Base-by-base conservation (phyloP, 2,329 filamentous ascomycete species). In the Akanthomyces dipterigenus region DNA sequence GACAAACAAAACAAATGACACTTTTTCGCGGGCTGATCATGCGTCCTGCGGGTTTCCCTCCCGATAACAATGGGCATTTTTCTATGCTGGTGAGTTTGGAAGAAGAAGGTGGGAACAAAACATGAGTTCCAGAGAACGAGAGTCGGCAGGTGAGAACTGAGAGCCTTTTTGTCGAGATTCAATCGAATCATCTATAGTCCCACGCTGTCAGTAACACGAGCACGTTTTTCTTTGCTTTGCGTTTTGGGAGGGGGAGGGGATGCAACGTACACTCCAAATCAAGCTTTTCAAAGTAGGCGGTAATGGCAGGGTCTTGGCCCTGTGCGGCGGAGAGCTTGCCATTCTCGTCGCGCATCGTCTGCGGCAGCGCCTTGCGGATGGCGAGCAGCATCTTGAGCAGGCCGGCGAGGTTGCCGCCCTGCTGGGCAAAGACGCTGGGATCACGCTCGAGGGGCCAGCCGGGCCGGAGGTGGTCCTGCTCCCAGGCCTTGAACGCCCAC, bases 401-500 rank as follows among this genome's bases (percentile, higher is more conserved):
- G 49, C 83, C 78, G 5, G 83, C 83, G 7, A 88, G 76, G 38
- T 80, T 79, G 50, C 82, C 80, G 18, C 85, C 85, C 65, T 88
- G 84, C 60, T 80, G 78, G 0, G 82, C 82, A 67, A 83, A 88
- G 55, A 77, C 76, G 55, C 76, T 73, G 0, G 85, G 85, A 8
- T 81, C 80, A 42, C 76, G 72, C 67, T 85, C 82, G 3, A 88
- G 75, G 4, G 86, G 86, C 85, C 85, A 88, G 48, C 80, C 78
- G 0, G 79, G 78, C 2, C 82, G 78, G 28, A 87, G 78, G 55
- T 82, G 81, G 60, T 84, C 80, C 68, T 87, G 82, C 66, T 87
- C 84, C 84, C 85, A 88, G 2, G 83, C 84, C 64, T 87, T 86
- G 73, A 88, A 88, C 1, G 83, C 82, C 86, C 85, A 88, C 0